Base-by-base conservation (phyloP, 169 alveolate species). In the Cryptosporidium muris region DNA sequence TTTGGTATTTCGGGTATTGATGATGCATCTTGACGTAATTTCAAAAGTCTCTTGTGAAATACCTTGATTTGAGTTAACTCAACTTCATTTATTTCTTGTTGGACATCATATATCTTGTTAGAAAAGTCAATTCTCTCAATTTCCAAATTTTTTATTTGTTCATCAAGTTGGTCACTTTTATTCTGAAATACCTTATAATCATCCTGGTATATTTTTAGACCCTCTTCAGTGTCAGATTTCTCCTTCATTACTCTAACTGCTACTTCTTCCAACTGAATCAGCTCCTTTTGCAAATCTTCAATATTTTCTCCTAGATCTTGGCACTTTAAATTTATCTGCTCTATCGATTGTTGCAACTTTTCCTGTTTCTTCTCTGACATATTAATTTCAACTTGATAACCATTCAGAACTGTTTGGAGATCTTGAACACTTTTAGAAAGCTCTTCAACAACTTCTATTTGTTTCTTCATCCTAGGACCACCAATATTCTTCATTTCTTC, bases 101-200 rank as follows among this genome's bases (percentile, higher is more conserved):
- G 40, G 36, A 74, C 12, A 3, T 11, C 53, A 37, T 54, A 34
- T n/a, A 74, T 47, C 3, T 74, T 58, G 48, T 58, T 74, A 38
- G 45, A 45, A 1, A 58, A 9, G 16, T 74, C 68, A 25, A 74
- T 51, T 43, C 60, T 68, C 3, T 14, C 42, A 6, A 74, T 16
- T 74, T 90, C 93, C 40, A 68, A 66, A 40, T 89, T 68, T 49
- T 91, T 89, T 54, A 88, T 64, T 16, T 63, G 81, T 56, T 51
- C 82, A 45, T 88, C 88, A 52, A 88, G 16, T 51, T 88, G 74
- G 37, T 89, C 91, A 49, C 80, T 65, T 51, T 52, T 67, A 12
- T 81, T 82, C 53, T 88, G 81, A 48, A 65, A 81, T 64, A 65
- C 38, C 52, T 14, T 45, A 38, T 74, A 16, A 34, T 58, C 85